These are phyloP conservation scores for Hemileccinum rubropunctum DNA, from an alignment of 768 basidiomycete genomes.

Conservation along the genomic window DNA sequence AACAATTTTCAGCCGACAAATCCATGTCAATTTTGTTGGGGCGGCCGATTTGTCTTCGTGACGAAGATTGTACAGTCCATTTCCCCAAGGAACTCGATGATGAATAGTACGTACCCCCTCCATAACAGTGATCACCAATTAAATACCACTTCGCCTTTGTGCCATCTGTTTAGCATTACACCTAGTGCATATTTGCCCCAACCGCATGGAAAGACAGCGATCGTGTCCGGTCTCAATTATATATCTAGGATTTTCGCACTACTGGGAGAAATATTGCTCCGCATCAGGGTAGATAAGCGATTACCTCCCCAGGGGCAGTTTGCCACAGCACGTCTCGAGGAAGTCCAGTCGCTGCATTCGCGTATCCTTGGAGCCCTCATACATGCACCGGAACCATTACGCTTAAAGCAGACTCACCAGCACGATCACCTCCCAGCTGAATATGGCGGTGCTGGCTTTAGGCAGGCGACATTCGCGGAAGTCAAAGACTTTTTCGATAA, in stretches of 20 bases:
- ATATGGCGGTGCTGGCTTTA: conserved; percentile 68
- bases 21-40: conserved; percentile 85
- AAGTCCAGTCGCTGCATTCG: conserved; percentile 76
- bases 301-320: conserved; percentile 85
- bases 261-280: conserved; percentile 81
- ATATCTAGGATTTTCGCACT: conserved; percentile 83
- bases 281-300: conserved; percentile 83
- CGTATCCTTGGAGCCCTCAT: conserved; percentile 72
- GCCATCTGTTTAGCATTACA: conserved; percentile 60
- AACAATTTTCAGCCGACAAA: conserved; percentile 64
- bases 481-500: conserved; percentile 92
- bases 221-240: conserved; percentile 86
- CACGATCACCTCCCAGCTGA: conserved; percentile 54
- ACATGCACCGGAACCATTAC: conserved; percentile 74
- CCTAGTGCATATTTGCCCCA: conserved; percentile 79
- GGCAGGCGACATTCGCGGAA: conserved; percentile 81
- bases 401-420: conserved; percentile 56
- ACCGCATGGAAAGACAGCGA: conserved; percentile 81
- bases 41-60: conserved; percentile 79
- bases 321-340: conserved; percentile 79
- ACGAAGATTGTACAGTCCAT: conserved; percentile 88
- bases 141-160: conserved; percentile 19
- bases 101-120: conserved; percentile 65
- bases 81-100: conserved; percentile 88
- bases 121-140: conserved; percentile 24